Evolutionary conservation across 1,139 yeast genomes (phyloP).

Genomic region (Torulaspora globosa): DNA sequence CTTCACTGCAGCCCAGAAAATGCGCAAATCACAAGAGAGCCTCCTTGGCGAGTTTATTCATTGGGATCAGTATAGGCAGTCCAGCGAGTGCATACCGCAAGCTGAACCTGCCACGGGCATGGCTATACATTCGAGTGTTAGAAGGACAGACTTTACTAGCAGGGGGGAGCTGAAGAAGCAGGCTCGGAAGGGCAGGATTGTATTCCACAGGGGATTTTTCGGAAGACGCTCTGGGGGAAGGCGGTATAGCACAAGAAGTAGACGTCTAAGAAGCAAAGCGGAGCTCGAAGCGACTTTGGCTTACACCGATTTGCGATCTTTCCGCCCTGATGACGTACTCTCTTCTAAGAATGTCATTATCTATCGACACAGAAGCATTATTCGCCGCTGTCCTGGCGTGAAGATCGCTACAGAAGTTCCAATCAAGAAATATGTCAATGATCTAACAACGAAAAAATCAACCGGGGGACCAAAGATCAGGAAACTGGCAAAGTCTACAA

Average conservation of each 20-base stretch:
- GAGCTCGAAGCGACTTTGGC: constrained; percentile 12
- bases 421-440: constrained; percentile 4
- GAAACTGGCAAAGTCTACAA: background rate
- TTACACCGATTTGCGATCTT: constrained; percentile 11
- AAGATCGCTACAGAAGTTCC: constrained; percentile 8
- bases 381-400: constrained; percentile 8
- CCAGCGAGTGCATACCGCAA: background rate
- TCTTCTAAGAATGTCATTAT: constrained; percentile 4
- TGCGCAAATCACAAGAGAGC: background rate
- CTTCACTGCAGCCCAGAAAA: background rate
- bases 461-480: constrained; percentile 2
- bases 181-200: constrained; percentile 18
- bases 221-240: constrained; percentile 10
- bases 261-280: constrained; percentile 9
- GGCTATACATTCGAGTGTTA: constrained; percentile 14
- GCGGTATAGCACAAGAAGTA: constrained; percentile 1
- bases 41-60: constrained; percentile 5
- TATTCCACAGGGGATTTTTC: constrained; percentile 33
- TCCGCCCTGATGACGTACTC: constrained; percentile 9
- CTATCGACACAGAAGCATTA: constrained; percentile 8
- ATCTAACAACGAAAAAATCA: constrained; percentile 2
- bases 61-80: constrained; percentile 9
- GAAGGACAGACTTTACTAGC: constrained; percentile 28
- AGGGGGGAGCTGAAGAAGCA: constrained; percentile 19
- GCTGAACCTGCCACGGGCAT: background rate